Conservation (phyloP, 2,329 filamentous ascomycete species). For the Cordyceps fumosorosea region DNA sequence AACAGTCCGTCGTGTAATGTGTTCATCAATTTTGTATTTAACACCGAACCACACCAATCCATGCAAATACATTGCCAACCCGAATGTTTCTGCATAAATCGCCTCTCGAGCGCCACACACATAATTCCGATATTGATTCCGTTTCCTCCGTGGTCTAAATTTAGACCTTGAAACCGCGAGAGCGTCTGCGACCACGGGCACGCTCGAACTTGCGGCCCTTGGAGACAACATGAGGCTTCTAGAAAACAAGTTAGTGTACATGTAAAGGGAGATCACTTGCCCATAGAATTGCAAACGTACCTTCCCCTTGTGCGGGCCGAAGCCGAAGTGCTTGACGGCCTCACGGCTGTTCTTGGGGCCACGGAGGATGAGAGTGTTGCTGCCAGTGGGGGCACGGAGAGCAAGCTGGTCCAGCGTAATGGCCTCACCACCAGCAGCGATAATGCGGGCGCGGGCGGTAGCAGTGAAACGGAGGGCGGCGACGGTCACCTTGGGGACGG, state of each 20-base stretch:
- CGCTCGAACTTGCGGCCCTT: constrained; percentile 99
- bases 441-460: constrained; percentile 87
- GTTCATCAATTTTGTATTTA: constrained; percentile 27
- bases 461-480: constrained; percentile 95
- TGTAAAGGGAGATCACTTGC: neutral
- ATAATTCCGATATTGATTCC: neutral
- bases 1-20: constrained; percentile 1
- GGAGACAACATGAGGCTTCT: constrained; percentile 96
- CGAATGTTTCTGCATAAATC: constrained; percentile 24
- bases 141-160: constrained; percentile 15
- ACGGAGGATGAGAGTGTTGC: constrained; percentile 94
- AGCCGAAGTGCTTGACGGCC: constrained; percentile 98
- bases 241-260: constrained; percentile 28
- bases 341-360: constrained; percentile 98
- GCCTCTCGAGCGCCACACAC: constrained; percentile 19
- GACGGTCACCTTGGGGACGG: constrained; percentile 85
- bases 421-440: constrained; percentile 88
- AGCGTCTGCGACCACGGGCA: constrained; percentile 97
- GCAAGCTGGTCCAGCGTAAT: constrained; percentile 97
- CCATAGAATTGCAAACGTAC: constrained; percentile 40
- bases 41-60: constrained; percentile 43
- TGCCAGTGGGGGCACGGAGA: constrained; percentile 86
- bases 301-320: constrained; percentile 98
- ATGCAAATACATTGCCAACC: constrained; percentile 32
- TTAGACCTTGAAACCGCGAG: constrained; percentile 99